Conservation (phyloP, 2,329 filamentous ascomycete species). For the Fusarium multiceps region DNA sequence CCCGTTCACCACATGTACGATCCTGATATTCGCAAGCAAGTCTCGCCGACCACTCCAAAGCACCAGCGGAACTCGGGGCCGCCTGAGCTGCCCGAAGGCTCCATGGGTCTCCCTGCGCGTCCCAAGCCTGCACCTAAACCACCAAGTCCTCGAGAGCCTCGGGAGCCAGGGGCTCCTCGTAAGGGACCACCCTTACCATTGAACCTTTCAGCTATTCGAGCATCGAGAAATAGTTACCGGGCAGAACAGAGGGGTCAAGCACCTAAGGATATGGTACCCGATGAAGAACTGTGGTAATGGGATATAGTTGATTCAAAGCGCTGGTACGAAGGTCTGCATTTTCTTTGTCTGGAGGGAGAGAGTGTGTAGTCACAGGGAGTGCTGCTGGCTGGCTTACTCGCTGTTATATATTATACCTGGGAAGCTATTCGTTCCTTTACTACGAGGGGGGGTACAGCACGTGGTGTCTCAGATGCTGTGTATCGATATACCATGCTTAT, state of each 20-base stretch:
- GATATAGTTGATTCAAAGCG: not conserved
- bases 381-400: constrained; percentile 30
- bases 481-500: not conserved
- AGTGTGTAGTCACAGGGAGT: not conserved
- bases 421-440: not conserved
- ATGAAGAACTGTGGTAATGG: constrained; percentile 29
- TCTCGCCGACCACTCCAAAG: constrained; percentile 44
- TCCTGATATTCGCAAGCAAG: constrained; percentile 49
- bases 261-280: constrained; percentile 29
- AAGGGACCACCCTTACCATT: constrained; percentile 34
- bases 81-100: constrained; percentile 42
- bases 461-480: not conserved
- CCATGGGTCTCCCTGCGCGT: constrained; percentile 46
- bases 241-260: constrained; percentile 9
- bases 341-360: not conserved
- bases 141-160: constrained; percentile 20
- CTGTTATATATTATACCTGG: constrained; percentile 3
- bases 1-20: constrained; percentile 50
- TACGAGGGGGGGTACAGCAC: not conserved
- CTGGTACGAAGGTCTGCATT: no score
- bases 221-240: constrained; percentile 15
- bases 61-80: constrained; percentile 31
- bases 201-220: constrained; percentile 23
- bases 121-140: constrained; percentile 41
- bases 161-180: constrained; percentile 17